A percentile compares a stretch with the other conserved stretches of the same genome.
phyloP scores from a whole-genome alignment of 2,329 filamentous ascomycete species.

The Ophiostoma triangulosporum region DNA sequence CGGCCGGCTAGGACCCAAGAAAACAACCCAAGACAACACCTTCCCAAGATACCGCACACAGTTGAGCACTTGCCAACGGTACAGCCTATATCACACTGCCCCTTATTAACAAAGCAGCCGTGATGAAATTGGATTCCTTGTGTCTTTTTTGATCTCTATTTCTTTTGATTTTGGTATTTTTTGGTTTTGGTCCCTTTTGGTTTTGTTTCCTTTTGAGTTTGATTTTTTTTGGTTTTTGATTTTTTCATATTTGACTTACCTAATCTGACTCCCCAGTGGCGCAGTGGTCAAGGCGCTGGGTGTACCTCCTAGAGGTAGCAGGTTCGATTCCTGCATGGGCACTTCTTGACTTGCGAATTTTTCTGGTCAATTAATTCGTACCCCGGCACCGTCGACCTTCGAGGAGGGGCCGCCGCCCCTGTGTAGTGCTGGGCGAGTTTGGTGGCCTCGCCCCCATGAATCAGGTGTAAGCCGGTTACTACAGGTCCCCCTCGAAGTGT shows the following conservation, averaged over 20 bases:
- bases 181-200: background rate
- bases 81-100: background rate
- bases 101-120: background rate
- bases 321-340: no score
- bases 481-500: no score
- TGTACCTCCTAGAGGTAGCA: no score
- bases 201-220: background rate
- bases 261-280: no score
- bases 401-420: no score
- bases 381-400: no score
- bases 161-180: background rate
- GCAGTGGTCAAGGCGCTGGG: no score
- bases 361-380: no score
- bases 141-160: background rate
- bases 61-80: background rate
- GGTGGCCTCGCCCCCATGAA: no score
- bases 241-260: background rate
- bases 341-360: no score
- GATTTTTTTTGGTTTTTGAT: background rate
- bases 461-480: no score
- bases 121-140: background rate
- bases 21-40: background rate
- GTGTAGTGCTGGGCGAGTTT: no score
- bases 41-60: background rate
- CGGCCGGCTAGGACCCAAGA: background rate